Evolutionary conservation across 1,284 basidiomycete species (phyloP), one percentile per base, ranked within the genome.

Genomic region (Sporisorium reilianum): DNA sequence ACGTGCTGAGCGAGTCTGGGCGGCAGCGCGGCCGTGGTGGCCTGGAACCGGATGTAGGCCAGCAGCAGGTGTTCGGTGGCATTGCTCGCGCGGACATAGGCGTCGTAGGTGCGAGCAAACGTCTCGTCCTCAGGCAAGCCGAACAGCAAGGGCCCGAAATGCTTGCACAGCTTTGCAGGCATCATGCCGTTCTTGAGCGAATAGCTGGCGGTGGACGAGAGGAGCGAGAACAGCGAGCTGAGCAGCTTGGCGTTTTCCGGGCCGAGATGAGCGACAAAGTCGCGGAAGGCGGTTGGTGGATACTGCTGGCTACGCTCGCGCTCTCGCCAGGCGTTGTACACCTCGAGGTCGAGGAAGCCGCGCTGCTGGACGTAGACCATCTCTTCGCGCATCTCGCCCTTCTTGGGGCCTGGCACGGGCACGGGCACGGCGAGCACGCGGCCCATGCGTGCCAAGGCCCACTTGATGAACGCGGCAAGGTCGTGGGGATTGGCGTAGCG

Each of bases 111-210:
- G 8, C 78, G 62, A 1, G 69, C 73, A 46, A 84, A 84, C 10
- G 77, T 75, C 41, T 82, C 83, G 58, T 84, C 83, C 41, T 84
- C 83, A 0, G 83, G 83, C 45, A 84, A 52, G 3, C 83, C 83
- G 46, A 84, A 84, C 30, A 84, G 60, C 45, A 83, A 53, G 25
- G 66, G 49, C 11, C 83, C 82, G 50, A 84, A 81, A 46, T 75
- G 64, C 48, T 81, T 80, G 46, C 64, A 62, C 5, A 84, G 62
- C 58, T 72, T 68, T 25, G 76, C 75, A 6, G 83, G 82, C 52
- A 81, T 79, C 82, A 84, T 84, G 46, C 81, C 82, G 59, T 84
- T 84, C 74, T 79, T 80, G 64, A 76, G 59, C 60, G 78, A 81
- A 66, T 83, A 82, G 41, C 77, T 75, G 9, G 79, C 74, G 0